Percentiles rank a stretch among this genome's conserved stretches.
Conservation (phyloP, 2,329 filamentous ascomycete genomes). For the Cladosporium sp. region DNA sequence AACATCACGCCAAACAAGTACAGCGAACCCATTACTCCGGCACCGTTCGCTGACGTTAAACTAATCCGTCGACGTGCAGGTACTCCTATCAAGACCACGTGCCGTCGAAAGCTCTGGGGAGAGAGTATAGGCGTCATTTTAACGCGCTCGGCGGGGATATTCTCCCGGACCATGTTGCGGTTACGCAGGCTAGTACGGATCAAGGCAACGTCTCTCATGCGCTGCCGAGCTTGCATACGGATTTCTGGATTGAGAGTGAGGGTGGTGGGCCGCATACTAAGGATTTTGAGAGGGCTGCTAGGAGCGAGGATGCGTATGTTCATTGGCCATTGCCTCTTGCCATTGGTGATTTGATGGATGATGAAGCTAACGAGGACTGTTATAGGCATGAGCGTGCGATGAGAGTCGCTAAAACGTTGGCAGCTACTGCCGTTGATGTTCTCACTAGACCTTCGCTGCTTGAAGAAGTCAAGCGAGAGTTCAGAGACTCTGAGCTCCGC, state of each 20-base stretch:
- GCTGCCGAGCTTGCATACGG: constrained; percentile 56
- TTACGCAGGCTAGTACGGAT: constrained; percentile 58
- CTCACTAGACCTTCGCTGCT: constrained; percentile 30
- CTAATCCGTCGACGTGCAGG: neutral
- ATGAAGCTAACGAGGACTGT: neutral
- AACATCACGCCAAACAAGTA: constrained; percentile 42
- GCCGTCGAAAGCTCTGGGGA: constrained; percentile 52
- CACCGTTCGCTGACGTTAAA: neutral
- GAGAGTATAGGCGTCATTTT: constrained; percentile 31
- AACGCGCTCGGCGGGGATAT: constrained; percentile 35
- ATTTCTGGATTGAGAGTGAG: constrained; percentile 49
- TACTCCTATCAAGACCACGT: constrained; percentile 56
- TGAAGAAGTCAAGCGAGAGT: constrained; percentile 32
- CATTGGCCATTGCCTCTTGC: constrained; percentile 25
- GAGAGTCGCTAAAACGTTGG: constrained; percentile 34
- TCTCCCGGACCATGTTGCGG: constrained; percentile 43
- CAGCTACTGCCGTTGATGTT: constrained; percentile 41
- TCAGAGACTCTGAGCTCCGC: constrained; percentile 15
- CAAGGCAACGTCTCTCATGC: constrained; percentile 61
- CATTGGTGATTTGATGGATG: neutral
- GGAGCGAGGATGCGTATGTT: constrained; percentile 39
- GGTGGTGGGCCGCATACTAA: constrained; percentile 41
- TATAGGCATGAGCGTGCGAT: constrained; percentile 24
- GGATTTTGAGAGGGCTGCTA: constrained; percentile 41
- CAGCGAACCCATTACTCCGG: neutral